Base-by-base conservation (phyloP, 306 rosid species). In the Corylus americana region DNA sequence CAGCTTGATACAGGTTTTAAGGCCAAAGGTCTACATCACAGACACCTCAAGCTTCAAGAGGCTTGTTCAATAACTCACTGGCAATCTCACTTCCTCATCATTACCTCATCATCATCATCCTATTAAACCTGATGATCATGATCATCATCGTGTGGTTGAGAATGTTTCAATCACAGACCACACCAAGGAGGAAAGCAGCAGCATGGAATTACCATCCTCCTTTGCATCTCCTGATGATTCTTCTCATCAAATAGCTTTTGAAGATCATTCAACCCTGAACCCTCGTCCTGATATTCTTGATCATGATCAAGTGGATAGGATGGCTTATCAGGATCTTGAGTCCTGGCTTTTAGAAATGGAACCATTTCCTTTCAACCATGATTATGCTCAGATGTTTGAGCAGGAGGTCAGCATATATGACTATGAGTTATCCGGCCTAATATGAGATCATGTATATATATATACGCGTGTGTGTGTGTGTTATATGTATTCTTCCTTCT, bases 51-150 rank as follows among this genome's bases (percentile, higher is more conserved):
- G 78, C 64, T 86, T 86, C 89, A 86, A 83, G 79, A 70, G 11
- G 7, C 87, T 86, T 4, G 89, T 86, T 22, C 89, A 86, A 63
- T 83, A 80, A 69, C 85, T 83, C 57, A 86, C 89, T 9, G 89
- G 87, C 9, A 83, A 80, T 75, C 71, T 79, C 47, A 62, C 4
- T 68, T 66, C 69, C 1, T 12, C 61, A 61, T 9, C 39, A 0
- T 76, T n/a, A 49, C 74, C 31, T 31, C 47, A 35, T 39, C 42
- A 39, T 5, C 42, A 39, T 45, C 67, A 76, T 39, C 44, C 39
- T 54, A 62, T 10, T 14, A 54, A 68, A 12, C 75, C 77, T 7
- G 35, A 11, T 31, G 17, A 57, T 68, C n/a, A 14, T 39, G 35
- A 31, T 45, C 48, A 39, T 39, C 42, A 3, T 5, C n/a, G 6